Percentiles rank a stretch among this genome's conserved stretches.
Conservation (phyloP, 2,329 filamentous ascomycete genomes). For the Colletotrichum incanum region DNA sequence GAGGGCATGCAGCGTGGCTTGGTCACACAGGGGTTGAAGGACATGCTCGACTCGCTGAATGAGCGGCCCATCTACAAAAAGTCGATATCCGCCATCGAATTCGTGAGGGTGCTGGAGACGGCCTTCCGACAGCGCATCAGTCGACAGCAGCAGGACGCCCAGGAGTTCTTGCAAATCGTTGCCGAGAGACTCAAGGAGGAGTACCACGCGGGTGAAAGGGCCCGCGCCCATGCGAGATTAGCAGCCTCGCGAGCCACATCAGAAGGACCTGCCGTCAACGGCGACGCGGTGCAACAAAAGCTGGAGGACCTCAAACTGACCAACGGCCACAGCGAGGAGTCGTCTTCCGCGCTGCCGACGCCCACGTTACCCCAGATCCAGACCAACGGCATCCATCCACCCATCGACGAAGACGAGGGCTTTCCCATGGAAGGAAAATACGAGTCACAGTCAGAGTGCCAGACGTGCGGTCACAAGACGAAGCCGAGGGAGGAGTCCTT, state of each 20-base stretch:
- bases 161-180: constrained; percentile 96
- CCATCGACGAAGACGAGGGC: constrained; percentile 57
- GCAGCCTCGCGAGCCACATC: constrained; percentile 45
- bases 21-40: constrained; percentile 90
- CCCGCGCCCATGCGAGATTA: constrained; percentile 71
- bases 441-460: constrained; percentile 95
- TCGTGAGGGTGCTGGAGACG: constrained; percentile 85
- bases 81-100: constrained; percentile 89
- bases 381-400: constrained; percentile 35
- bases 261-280: constrained; percentile 41
- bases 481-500: constrained; percentile 88
- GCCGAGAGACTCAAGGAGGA: constrained; percentile 94
- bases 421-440: constrained; percentile 94
- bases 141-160: constrained; percentile 95
- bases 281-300: constrained; percentile 49
- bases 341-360: constrained; percentile 38
- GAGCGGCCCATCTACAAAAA: constrained; percentile 95
- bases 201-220: constrained; percentile 87
- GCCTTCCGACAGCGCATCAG: constrained; percentile 94
- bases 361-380: constrained; percentile 36
- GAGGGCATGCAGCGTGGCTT: constrained; percentile 83
- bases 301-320: constrained; percentile 49
- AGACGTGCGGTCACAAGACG: constrained; percentile 90
- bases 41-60: constrained; percentile 92
- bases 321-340: constrained; percentile 34